phyloP scores from a whole-genome alignment of 2,329 filamentous ascomycete genomes.

The Raffaelea deltoideospora region DNA sequence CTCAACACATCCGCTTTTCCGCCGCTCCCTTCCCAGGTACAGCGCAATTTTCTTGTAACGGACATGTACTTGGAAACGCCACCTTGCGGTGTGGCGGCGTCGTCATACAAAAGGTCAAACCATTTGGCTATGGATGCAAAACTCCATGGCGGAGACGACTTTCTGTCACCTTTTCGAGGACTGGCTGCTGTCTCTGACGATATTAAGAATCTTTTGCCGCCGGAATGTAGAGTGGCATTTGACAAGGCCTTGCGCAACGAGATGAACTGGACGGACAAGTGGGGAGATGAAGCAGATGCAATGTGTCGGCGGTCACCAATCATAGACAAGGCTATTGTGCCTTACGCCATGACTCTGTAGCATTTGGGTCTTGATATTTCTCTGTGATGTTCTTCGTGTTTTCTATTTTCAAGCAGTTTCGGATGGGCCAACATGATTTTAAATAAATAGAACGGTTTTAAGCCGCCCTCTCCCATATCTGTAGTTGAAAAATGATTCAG shows the following conservation, averaged over 20 bases:
- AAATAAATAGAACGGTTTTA: no score
- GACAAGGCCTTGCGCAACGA: slow-evolving; percentile 51
- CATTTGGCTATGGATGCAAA: no score
- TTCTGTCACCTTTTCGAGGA: slow-evolving; percentile 40
- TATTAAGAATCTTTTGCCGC: slow-evolving; percentile 48
- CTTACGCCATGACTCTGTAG: slow-evolving; percentile 30
- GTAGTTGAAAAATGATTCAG: no score
- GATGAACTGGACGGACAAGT: slow-evolving; percentile 55
- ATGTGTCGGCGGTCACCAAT: slow-evolving; percentile 34
- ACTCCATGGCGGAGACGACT: slow-evolving; percentile 16
- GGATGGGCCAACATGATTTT: no score
- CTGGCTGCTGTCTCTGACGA: slow-evolving; percentile 50
- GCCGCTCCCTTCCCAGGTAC: slow-evolving; percentile 30
- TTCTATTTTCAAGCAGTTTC: no score
- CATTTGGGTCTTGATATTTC: neutral
- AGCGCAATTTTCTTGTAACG: slow-evolving; percentile 41
- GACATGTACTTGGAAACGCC: slow-evolving; percentile 40
- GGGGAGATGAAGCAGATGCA: slow-evolving; percentile 53
- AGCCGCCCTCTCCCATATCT: no score
- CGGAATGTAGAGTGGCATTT: slow-evolving; percentile 59
- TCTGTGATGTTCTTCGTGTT: neutral
- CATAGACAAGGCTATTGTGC: slow-evolving; percentile 51
- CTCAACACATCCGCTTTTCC: slow-evolving; percentile 26
- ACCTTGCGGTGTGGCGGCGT: slow-evolving; percentile 27
- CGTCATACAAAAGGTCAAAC: slow-evolving; percentile 30